A percentile compares a stretch with the other conserved stretches of the same genome.
These are phyloP conservation scores for Capsicum baccatum DNA, from an alignment of 257 asterid genomes.

Conservation along the genomic window DNA sequence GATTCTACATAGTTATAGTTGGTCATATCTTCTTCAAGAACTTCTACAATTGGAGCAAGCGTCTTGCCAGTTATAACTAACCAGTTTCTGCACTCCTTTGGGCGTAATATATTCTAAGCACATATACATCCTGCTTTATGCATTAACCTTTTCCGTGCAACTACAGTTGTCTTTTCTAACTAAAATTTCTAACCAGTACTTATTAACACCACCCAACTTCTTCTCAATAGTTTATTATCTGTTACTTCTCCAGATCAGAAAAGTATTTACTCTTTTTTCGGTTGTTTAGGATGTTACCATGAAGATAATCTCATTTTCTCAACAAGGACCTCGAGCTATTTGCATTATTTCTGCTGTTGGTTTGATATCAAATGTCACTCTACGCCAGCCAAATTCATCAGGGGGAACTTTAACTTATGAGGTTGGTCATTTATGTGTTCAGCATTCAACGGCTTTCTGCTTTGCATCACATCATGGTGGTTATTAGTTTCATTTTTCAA, in stretches of 20 bases:
- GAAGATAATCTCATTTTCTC: slow-evolving; percentile 72
- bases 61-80: not conserved
- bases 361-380: slow-evolving; percentile 71
- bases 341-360: slow-evolving; percentile 85
- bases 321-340: slow-evolving; percentile 83
- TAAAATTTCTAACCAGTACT: not conserved
- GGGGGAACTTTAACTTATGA: slow-evolving; percentile 84
- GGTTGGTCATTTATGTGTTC: slow-evolving; percentile 39
- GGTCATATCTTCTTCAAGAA: not conserved
- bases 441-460: not conserved
- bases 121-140: not conserved
- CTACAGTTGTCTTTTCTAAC: not conserved
- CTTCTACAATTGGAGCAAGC: not conserved
- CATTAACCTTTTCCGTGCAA: not conserved
- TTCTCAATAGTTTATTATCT: not conserved
- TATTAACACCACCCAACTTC: not conserved
- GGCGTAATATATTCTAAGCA: not conserved
- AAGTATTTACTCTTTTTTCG: not conserved
- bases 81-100: not conserved
- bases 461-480: not conserved
- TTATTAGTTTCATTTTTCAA: not conserved
- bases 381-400: slow-evolving; percentile 74
- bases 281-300: slow-evolving; percentile 64
- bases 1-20: not conserved
- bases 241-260: not conserved